Evolutionary conservation across 768 basidiomycete genomes (phyloP), one percentile per base, ranked within the genome.

Genomic region (Leccinum imitatum): DNA sequence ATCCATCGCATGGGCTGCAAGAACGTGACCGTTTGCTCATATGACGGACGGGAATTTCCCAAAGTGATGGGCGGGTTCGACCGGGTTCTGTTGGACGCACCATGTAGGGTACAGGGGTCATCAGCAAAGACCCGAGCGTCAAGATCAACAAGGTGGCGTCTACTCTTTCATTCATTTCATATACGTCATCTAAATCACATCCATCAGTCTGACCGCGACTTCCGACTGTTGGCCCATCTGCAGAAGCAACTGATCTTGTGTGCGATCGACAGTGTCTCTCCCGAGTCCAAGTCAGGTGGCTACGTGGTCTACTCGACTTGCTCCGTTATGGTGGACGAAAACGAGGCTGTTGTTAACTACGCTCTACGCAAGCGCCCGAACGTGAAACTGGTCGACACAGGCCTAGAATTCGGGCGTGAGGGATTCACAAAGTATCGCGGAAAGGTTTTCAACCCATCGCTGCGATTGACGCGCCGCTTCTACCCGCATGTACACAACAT

Each of bases 61-160:
- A 97, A 94, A 74, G 95, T 99, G 52, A 95, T 99, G 82, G 97
- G 96, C 21, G 97, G 97, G 6, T 99, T 99, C 68, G 96, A 99
- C 69, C 82, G 97, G n/a, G 95, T 98, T 47, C 77, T 99, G 55
- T 76, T 99, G 50, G 97, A 99, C 75, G 96, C 97, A 37, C 97
- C 97, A 27, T 99, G 97, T 75, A 93, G 91, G 97, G 97, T 33
- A 98, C 97, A 3, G 97, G 97, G 61, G 96, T 99, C 57, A 99
- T 99, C 72, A 91, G 89, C 76, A 99, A 99, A 75, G 97, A 99
- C 72, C 83, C 91, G 19, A 94, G 93, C 71, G 97, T 99, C 63
- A 99, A 99, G 77, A 82, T 93, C 67, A 99, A 97, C 84, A 99
- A 99, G 87, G 96, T 95, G 66, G 70, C 53, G 23, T 55, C 46